Conservation (phyloP, 2,329 filamentous ascomycete species). For the Diaporthe caulivora region DNA sequence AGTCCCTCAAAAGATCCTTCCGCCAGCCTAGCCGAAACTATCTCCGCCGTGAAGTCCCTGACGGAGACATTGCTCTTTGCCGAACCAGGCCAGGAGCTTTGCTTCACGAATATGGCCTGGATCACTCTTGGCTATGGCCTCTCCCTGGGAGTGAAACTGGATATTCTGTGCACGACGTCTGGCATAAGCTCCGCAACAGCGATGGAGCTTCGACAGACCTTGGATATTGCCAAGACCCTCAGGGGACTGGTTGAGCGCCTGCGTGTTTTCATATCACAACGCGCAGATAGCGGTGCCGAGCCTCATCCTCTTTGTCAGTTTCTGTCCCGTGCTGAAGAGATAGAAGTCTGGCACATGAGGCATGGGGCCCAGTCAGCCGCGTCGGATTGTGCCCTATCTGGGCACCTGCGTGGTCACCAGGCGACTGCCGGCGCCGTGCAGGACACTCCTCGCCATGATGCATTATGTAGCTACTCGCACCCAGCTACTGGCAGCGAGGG, state of each 20-base stretch:
- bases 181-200: not conserved
- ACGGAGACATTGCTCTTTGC: not conserved
- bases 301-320: not conserved
- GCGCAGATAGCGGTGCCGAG: not conserved
- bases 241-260: not conserved
- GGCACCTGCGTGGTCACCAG: not conserved
- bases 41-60: not conserved
- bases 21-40: not conserved
- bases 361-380: not conserved
- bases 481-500: not conserved
- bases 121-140: conserved; percentile 4
- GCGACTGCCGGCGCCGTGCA: not conserved
- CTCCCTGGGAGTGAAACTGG: not conserved
- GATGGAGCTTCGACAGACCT: not conserved
- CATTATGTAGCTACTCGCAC: not conserved
- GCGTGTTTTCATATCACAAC: not conserved
- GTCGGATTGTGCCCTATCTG: not conserved
- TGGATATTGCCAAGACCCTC: not conserved
- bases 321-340: conserved; percentile 5
- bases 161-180: not conserved
- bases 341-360: not conserved
- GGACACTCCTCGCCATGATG: not conserved
- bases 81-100: not conserved
- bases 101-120: not conserved
- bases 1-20: not conserved